Evolutionary conservation across 1,139 yeast genomes (phyloP).

Genomic region (Yamadazyma dendronema): DNA sequence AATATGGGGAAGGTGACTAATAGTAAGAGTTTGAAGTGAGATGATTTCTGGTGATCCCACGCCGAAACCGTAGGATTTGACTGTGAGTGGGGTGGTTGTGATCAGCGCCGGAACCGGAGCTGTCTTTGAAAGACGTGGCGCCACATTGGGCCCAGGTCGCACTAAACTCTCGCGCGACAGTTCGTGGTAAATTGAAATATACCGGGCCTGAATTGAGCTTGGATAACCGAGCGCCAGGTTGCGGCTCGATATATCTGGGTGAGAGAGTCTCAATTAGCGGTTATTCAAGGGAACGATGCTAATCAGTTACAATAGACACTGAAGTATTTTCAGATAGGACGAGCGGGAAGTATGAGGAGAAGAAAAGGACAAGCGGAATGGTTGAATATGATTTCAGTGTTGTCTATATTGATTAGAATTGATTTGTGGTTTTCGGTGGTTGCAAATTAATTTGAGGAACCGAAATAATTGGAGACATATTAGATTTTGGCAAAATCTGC

Average conservation of each 20-base stretch:
- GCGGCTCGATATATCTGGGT: neutral
- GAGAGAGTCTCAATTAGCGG: neutral
- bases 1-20: constrained; percentile 1
- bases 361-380: neutral
- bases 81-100: neutral
- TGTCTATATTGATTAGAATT: too few species aligned
- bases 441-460: too few species aligned
- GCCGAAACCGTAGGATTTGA: neutral
- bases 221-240: neutral
- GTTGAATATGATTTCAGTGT: neutral
- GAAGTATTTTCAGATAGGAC: neutral
- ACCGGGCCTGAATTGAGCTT: neutral
- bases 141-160: too few species aligned
- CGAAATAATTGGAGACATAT: too few species aligned
- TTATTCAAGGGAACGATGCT: neutral
- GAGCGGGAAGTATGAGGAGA: neutral
- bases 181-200: too few species aligned
- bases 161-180: too few species aligned
- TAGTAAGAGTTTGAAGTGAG: neutral
- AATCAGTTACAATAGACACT: too few species aligned
- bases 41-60: neutral
- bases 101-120: constrained; percentile 1
- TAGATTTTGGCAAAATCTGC: too few species aligned
- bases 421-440: neutral
- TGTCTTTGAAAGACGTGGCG: neutral